Percentiles rank a stretch among this genome's conserved stretches.
phyloP scores from a whole-genome alignment of 306 rosid species.

The Lagenaria siceraria region DNA sequence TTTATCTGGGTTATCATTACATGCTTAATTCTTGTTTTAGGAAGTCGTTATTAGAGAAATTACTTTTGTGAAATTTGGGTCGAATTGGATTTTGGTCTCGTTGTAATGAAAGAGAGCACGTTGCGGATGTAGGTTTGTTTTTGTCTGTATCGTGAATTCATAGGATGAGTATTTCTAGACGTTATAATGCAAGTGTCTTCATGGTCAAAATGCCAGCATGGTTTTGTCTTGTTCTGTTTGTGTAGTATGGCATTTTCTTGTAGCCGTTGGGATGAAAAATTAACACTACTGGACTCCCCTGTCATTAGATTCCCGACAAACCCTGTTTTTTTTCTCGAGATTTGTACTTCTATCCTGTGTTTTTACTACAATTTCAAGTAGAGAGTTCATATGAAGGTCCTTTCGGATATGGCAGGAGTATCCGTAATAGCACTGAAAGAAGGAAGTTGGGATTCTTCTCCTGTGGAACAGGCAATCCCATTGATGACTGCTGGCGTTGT shows the following conservation, averaged over 20 bases:
- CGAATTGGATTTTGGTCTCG: neutral
- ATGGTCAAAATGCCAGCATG: conserved; percentile 2
- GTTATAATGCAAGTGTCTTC: neutral
- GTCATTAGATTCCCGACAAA: neutral
- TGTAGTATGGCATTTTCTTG: neutral
- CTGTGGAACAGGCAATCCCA: conserved; percentile 96
- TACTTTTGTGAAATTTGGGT: neutral
- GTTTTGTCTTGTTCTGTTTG: neutral
- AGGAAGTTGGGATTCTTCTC: conserved; percentile 90
- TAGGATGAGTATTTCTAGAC: neutral
- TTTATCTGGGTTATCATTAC: neutral
- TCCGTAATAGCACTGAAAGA: conserved; percentile 72
- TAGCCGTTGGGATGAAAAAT: neutral
- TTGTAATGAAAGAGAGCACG: neutral
- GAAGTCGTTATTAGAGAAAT: neutral
- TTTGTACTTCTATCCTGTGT: neutral
- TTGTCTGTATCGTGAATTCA: neutral
- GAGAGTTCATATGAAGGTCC: neutral
- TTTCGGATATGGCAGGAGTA: conserved; percentile 47
- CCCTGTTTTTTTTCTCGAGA: neutral
- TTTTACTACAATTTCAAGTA: neutral
- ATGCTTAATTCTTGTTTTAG: neutral
- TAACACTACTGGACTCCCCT: neutral
- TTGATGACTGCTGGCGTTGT: conserved; percentile 99
- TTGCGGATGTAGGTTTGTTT: neutral